A percentile compares a stretch with the other conserved stretches of the same genome.
phyloP scores from a whole-genome alignment of 2,329 filamentous ascomycete genomes.

The Mycosphaerella arachidis region DNA sequence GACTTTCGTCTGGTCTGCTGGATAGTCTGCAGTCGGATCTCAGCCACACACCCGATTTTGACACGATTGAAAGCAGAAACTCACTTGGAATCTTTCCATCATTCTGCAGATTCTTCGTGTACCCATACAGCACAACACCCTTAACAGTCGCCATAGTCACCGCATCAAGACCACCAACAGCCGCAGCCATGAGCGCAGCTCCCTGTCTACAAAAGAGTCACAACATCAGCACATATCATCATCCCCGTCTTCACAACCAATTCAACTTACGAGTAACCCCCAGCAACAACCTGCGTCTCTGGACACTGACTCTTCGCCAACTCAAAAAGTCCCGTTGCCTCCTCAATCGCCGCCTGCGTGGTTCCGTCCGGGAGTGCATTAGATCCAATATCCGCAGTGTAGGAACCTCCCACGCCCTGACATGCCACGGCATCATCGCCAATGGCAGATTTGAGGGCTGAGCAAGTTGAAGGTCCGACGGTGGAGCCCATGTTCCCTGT shows the following conservation, averaged over 20 bases:
- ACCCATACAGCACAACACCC: slow-evolving; percentile 39
- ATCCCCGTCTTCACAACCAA: not conserved
- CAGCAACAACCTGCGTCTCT: slow-evolving; percentile 25
- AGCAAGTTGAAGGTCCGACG: slow-evolving; percentile 26
- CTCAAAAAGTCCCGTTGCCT: slow-evolving; percentile 23
- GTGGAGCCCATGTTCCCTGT: slow-evolving; percentile 44
- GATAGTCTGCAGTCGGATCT: slow-evolving; percentile 23
- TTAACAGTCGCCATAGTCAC: slow-evolving; percentile 31
- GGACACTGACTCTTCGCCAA: slow-evolving; percentile 26
- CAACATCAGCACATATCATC: not conserved
- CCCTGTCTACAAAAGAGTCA: slow-evolving; percentile 34
- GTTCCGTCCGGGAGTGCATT: slow-evolving; percentile 24
- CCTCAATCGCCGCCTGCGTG: slow-evolving; percentile 20
- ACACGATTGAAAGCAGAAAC: no score
- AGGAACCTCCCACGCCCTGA: slow-evolving; percentile 28
- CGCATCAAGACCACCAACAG: slow-evolving; percentile 29
- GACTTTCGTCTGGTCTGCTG: slow-evolving; percentile 31
- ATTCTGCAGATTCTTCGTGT: slow-evolving; percentile 39
- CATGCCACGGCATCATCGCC: slow-evolving; percentile 23
- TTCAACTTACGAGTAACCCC: slow-evolving; percentile 24
- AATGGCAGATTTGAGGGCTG: slow-evolving; percentile 21
- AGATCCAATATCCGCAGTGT: slow-evolving; percentile 17
- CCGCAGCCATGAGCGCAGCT: slow-evolving; percentile 36
- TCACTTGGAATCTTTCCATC: slow-evolving; percentile 28
- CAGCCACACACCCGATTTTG: no score